Percentiles rank a stretch among this genome's conserved stretches.
These are phyloP conservation scores for Papiliotrema laurentii DNA, from an alignment of 1,284 basidiomycete genomes.

Conservation along the genomic window DNA sequence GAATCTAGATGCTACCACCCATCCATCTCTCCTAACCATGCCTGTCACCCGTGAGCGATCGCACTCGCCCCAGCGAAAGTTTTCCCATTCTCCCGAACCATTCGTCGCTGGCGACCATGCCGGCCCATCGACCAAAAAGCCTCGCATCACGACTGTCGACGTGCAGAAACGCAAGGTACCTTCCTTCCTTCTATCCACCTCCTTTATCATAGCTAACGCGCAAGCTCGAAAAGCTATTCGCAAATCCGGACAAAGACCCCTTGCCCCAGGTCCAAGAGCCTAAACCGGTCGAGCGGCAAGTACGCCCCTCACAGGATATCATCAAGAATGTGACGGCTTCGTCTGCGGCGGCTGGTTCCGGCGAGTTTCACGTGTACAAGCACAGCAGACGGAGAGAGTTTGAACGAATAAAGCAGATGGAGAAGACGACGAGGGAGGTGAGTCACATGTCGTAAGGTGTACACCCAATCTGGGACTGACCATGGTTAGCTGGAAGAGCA, in stretches of 20 bases:
- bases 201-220: background rate
- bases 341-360: conserved; percentile 80
- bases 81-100: background rate
- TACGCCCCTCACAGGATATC: conserved; percentile 83
- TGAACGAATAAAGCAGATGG: conserved; percentile 85
- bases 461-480: background rate
- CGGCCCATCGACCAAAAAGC: background rate
- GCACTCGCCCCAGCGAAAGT: background rate
- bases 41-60: background rate
- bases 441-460: too few species aligned
- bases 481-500: conserved; percentile 58
- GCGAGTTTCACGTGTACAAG: conserved; percentile 98
- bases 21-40: too few species aligned
- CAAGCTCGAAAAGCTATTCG: conserved; percentile 75
- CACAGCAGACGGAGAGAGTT: conserved; percentile 89
- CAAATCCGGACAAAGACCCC: conserved; percentile 70
- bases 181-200: background rate
- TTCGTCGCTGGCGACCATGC: background rate
- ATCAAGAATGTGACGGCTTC: conserved; percentile 98
- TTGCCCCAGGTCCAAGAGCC: conserved; percentile 60
- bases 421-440: conserved; percentile 74
- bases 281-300: conserved; percentile 27
- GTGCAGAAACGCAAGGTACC: background rate
- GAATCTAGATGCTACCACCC: too few species aligned
- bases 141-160: background rate